Conservation (phyloP, 306 rosid species). For the Quercus suber region DNA sequence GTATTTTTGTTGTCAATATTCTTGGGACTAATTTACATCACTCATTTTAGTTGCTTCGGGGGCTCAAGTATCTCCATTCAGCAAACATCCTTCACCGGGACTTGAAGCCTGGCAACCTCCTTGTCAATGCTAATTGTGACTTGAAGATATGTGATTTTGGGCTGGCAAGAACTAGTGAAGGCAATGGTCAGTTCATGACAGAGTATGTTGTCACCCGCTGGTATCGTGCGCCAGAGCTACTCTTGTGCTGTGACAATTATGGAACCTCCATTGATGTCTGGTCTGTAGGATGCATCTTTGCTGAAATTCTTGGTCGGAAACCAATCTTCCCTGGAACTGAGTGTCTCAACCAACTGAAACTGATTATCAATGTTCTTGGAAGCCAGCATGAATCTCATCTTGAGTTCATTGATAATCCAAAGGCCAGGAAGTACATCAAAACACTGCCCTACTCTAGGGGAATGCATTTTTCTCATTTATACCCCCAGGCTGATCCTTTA, state of each 20-base stretch:
- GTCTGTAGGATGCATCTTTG: conserved; percentile 95
- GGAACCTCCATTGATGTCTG: conserved; percentile 91
- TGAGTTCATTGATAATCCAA: conserved; percentile 59
- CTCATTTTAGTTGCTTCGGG: conserved; percentile 62
- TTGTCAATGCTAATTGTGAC: conserved; percentile 70
- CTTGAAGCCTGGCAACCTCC: conserved; percentile 86
- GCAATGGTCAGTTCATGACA: conserved; percentile 70
- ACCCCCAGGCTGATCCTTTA: conserved; percentile 72
- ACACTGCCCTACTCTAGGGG: conserved; percentile 59
- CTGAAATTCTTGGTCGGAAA: conserved; percentile 83
- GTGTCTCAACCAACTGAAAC: conserved; percentile 71
- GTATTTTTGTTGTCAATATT: not conserved
- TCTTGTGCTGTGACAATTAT: conserved; percentile 69
- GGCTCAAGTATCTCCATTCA: conserved; percentile 84
- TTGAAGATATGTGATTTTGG: conserved; percentile 91
- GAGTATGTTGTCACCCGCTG: conserved; percentile 93
- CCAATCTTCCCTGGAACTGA: conserved; percentile 85
- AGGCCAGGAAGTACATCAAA: conserved; percentile 58
- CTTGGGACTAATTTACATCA: conserved; percentile 24
- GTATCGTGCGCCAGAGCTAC: conserved; percentile 95
- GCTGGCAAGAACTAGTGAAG: conserved; percentile 68
- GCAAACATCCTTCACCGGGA: conserved; percentile 88
- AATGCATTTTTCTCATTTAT: conserved; percentile 48
- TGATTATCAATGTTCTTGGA: conserved; percentile 72
- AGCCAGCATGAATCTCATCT: conserved; percentile 60